These are phyloP conservation scores for Russula virescens DNA, from an alignment of 768 basidiomycete genomes.

Conservation along the genomic window DNA sequence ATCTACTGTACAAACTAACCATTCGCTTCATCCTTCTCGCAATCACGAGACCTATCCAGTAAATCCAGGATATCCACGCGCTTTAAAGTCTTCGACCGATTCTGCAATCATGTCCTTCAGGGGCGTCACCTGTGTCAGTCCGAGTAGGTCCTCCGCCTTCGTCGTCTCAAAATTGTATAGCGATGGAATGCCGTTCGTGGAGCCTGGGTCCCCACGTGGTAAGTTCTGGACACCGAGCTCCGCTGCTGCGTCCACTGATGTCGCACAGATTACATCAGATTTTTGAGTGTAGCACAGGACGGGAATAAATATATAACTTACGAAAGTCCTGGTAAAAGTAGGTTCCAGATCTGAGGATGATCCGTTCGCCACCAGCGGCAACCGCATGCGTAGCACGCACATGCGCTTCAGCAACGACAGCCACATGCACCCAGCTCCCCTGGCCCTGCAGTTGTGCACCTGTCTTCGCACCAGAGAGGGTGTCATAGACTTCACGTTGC, in stretches of 20 bases:
- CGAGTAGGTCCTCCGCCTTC: slow-evolving; percentile 13
- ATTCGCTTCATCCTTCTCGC: not conserved
- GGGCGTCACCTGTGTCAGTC: not conserved
- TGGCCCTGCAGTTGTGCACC: not conserved
- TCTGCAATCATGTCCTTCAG: slow-evolving; percentile 9
- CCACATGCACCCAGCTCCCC: slow-evolving; percentile 11
- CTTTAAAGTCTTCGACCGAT: slow-evolving; percentile 12
- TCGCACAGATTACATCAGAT: not conserved
- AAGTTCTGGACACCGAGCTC: slow-evolving; percentile 10
- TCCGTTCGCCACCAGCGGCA: slow-evolving; percentile 13
- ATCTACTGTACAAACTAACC: too few species aligned
- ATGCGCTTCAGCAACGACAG: slow-evolving; percentile 8
- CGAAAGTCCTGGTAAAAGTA: slow-evolving; percentile 16
- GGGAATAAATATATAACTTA: not conserved
- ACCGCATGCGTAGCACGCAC: not conserved
- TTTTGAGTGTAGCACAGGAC: not conserved
- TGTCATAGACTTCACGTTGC: slow-evolving; percentile 12
- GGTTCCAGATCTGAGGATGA: slow-evolving; percentile 9
- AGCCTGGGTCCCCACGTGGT: slow-evolving; percentile 11
- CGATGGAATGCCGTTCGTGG: not conserved
- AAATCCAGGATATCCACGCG: slow-evolving; percentile 16
- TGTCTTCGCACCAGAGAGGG: not conserved
- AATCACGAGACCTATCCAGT: not conserved
- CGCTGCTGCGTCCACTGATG: slow-evolving; percentile 11
- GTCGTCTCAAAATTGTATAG: not conserved